phyloP scores from a whole-genome alignment of 1,284 basidiomycete genomes.

The Singerocomus rubriflavus region DNA sequence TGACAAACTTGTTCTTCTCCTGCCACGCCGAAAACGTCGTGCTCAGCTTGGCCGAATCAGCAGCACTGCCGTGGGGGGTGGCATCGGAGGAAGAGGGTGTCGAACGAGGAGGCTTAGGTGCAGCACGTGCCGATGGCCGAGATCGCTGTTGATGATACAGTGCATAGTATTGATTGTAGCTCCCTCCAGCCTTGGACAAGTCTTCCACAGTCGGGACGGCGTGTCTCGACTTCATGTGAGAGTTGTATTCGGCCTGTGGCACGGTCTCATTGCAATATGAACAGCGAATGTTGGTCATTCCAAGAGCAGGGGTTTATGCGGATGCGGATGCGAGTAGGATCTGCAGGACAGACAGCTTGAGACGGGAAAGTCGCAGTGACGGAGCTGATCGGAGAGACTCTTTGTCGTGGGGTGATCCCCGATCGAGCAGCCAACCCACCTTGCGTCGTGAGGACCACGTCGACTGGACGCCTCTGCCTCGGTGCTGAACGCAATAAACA shows the following conservation, averaged over 20 bases:
- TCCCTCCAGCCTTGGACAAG: conserved; percentile 4
- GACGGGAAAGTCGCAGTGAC: not conserved
- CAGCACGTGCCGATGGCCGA: not conserved
- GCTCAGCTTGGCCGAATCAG: conserved; percentile 4
- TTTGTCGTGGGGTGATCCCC: not conserved
- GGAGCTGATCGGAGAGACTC: not conserved
- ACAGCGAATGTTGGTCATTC: conserved; percentile 17
- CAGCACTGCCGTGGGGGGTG: not conserved
- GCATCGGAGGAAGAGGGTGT: not conserved
- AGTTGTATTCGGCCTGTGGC: conserved; percentile 4
- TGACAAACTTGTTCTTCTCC: conserved; percentile 6
- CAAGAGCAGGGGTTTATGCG: not conserved
- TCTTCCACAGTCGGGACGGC: conserved; percentile 7
- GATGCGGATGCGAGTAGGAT: not conserved
- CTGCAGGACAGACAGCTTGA: not conserved
- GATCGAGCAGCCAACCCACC: conserved; percentile 1
- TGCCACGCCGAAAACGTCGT: conserved; percentile 24
- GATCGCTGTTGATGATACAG: conserved; percentile 1
- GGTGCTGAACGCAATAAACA: too few relatives aligned
- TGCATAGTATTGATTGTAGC: not conserved
- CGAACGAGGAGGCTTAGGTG: not conserved
- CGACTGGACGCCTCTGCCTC: not conserved
- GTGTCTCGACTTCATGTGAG: conserved; percentile 16
- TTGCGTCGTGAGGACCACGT: not conserved
- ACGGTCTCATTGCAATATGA: conserved; percentile 12